A percentile compares a stretch with the other conserved stretches of the same genome.
phyloP scores from a whole-genome alignment of 75 land plant species.

The Cunninghamia lanceolata region DNA sequence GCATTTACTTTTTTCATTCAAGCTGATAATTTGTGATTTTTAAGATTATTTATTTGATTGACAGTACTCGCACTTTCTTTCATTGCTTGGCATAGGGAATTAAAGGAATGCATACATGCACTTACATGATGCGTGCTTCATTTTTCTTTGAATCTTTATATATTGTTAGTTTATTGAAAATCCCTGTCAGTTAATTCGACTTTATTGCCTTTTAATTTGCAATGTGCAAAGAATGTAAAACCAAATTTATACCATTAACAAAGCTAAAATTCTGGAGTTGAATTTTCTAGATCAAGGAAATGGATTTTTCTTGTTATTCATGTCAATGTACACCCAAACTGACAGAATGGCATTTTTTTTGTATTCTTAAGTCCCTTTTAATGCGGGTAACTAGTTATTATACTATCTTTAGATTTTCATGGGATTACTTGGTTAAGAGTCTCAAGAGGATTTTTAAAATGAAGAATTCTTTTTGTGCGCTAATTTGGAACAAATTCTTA shows the following conservation, averaged over 20 bases:
- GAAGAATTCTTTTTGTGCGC: neutral
- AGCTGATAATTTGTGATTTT: neutral
- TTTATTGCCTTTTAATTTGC: neutral
- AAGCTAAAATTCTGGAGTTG: neutral
- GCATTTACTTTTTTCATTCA: too few relatives aligned
- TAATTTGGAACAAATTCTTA: neutral
- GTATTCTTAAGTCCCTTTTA: too few relatives aligned
- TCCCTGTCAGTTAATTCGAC: neutral
- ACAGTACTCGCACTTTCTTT: neutral
- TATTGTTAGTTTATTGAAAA: neutral
- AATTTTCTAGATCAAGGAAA: neutral
- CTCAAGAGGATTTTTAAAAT: neutral
- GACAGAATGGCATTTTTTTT: too few relatives aligned
- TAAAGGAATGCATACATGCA: neutral
- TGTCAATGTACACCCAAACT: neutral
- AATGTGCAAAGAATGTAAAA: neutral
- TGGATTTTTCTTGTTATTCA: neutral
- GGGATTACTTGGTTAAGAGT: neutral
- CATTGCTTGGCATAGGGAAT: neutral
- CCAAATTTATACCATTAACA: neutral
- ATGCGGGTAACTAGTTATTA: neutral
- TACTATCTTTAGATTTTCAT: neutral
- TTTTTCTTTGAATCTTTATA: neutral
- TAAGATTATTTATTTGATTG: neutral
- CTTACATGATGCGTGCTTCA: neutral